Evolutionary conservation across 495 filamentous ascomycete genomes (phyloP), one percentile per base, ranked within the genome.

Genomic region (Aspergillus egyptiacus): DNA sequence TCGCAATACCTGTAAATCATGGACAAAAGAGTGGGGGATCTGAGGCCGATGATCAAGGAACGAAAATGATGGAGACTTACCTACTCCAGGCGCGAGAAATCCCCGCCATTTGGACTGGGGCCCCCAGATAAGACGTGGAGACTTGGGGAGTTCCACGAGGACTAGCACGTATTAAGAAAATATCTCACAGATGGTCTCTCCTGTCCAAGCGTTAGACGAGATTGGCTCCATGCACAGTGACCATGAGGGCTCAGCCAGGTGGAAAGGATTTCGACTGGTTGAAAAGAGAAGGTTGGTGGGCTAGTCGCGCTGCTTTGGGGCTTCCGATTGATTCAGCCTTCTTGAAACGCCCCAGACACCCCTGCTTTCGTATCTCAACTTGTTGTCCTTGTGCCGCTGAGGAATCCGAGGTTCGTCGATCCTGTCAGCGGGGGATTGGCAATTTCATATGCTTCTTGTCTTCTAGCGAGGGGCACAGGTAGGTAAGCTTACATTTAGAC

Each of bases 401-500:
- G 46, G 27, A 5, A 32, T 50, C 52, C 52, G 46, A 49, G 52
- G 52, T 46, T 50, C 27, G 52, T 39, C 46, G 52, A 50, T 50
- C 52, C 46, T 41, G 42, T 24, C 28, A 20, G 41, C 46, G 20
- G 39, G 34, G 23, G 25, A 39, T 20, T 19, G 19, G 30, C 25
- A 27, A 15, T 48, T 48, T 49, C 51, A 54, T 54, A 54, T 49
- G 51, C 51, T 41, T 49, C 9, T 32, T 37, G 41, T 20, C 14
- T 44, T 14, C 17, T 18, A 19, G 30, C 22, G 48, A 50, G 37
- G 28, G 47, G 47, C 20, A 24, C 25, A 28, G 25, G 37, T 15
- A n/a, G n/a, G n/a, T 14, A 37, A 20, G 14, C 13, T 37, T 43
- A 25, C 20, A 27, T 17, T 22, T 40, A 23, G 15, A 32, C n/a